phyloP scores from a whole-genome alignment of 2,329 filamentous ascomycete species.

The Dactylella cylindrospora region DNA sequence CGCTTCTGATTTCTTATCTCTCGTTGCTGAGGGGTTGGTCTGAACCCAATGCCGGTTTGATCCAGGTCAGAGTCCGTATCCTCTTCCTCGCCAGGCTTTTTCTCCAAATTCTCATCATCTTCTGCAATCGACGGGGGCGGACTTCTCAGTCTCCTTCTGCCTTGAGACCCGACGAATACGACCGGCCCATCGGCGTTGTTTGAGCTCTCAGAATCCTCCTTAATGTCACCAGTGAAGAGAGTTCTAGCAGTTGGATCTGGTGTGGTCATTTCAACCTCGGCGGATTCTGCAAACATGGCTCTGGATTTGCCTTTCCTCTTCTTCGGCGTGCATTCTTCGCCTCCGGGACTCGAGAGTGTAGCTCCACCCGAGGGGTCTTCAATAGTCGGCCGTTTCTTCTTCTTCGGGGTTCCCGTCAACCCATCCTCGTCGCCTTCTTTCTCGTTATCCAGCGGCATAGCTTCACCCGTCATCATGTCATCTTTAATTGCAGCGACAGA shows the following conservation, averaged over 20 bases:
- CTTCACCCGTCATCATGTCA: constrained; percentile 48
- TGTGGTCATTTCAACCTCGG: constrained; percentile 42
- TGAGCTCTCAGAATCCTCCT: constrained; percentile 47
- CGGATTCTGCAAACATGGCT: constrained; percentile 49
- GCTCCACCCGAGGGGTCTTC: constrained; percentile 46
- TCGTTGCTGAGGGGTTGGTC: constrained; percentile 46
- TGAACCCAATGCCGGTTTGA: constrained; percentile 45
- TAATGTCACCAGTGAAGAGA: constrained; percentile 49
- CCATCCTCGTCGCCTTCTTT: constrained; percentile 25
- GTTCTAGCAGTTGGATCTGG: constrained; percentile 13
- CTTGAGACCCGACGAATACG: constrained; percentile 27
- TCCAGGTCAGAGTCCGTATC: constrained; percentile 45
- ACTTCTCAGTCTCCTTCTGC: constrained; percentile 40
- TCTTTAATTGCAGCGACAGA: too few relatives aligned
- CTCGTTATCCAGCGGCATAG: neutral
- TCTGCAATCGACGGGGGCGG: constrained; percentile 41
- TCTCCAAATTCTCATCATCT: constrained; percentile 10
- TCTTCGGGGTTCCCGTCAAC: constrained; percentile 45
- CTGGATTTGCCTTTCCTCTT: constrained; percentile 58
- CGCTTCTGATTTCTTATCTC: constrained; percentile 47
- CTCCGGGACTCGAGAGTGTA: constrained; percentile 50
- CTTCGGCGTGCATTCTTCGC: constrained; percentile 49
- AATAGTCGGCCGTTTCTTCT: constrained; percentile 50
- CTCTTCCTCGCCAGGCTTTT: constrained; percentile 19
- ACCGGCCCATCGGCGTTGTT: constrained; percentile 7